A percentile compares a stretch with the other conserved stretches of the same genome.
phyloP scores from a whole-genome alignment of 768 basidiomycete genomes.

The Phylloporus rhodoxanthus region DNA sequence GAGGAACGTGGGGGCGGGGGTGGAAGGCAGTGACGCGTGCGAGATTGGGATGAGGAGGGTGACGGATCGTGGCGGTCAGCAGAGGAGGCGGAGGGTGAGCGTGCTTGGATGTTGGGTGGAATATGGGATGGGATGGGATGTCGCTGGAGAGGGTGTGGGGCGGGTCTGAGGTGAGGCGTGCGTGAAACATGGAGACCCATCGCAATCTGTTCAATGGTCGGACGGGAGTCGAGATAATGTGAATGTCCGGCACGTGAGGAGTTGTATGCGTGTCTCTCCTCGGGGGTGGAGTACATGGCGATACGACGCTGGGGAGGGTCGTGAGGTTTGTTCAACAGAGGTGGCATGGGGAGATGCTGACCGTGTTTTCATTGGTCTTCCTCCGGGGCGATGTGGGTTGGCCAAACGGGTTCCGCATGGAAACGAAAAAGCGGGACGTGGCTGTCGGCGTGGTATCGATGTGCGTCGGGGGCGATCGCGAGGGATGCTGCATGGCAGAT shows the following conservation, averaged over 20 bases:
- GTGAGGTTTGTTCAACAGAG: conserved; percentile 5
- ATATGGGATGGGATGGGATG: conserved; percentile 14
- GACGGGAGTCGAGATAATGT: conserved; percentile 42
- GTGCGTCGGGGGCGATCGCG: conserved; percentile 13
- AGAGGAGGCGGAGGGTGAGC: conserved; percentile 9
- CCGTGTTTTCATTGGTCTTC: conserved; percentile 14
- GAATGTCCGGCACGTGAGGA: conserved; percentile 33
- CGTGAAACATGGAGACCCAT: conserved; percentile 77
- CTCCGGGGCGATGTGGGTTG: conserved; percentile 17
- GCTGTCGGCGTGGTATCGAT: conserved; percentile 10
- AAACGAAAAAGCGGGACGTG: conserved; percentile 28
- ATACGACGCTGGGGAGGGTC: conserved; percentile 23
- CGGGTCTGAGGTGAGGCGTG: conserved; percentile 61
- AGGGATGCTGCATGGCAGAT: conserved; percentile 10
- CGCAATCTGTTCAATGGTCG: conserved; percentile 70
- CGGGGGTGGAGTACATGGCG: conserved; percentile 40
- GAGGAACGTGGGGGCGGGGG: conserved; percentile 61
- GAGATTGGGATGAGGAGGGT: conserved; percentile 18
- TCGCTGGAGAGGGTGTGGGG: conserved; percentile 15
- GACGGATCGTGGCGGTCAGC: conserved; percentile 21
- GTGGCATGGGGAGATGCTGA: conserved; percentile 10
- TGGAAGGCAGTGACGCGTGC: conserved; percentile 33
- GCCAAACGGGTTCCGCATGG: conserved; percentile 28
- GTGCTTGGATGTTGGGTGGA: conserved; percentile 23
- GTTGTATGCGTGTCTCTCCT: conserved; percentile 30